Conservation (phyloP, 2,329 filamentous ascomycete species). For the Aspergillus texensis region DNA sequence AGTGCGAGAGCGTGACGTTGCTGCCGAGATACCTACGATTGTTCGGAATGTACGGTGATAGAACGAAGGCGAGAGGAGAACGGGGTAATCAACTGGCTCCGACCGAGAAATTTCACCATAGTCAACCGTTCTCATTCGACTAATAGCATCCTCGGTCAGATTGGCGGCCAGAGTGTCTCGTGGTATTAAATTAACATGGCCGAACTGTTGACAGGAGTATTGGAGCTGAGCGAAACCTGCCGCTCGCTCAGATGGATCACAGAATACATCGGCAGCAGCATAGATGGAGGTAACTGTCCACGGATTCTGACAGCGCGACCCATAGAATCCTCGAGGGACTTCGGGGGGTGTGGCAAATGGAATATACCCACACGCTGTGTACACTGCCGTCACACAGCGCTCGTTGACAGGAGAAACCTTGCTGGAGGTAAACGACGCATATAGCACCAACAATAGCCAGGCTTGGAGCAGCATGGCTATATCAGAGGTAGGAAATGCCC, state of each 20-base stretch:
- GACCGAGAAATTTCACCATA: constrained; percentile 31
- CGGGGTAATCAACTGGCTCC: constrained; percentile 24
- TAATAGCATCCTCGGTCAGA: constrained; percentile 38
- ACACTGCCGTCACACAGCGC: constrained; percentile 37
- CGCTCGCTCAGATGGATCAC: constrained; percentile 26
- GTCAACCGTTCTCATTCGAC: constrained; percentile 34
- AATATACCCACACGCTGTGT: constrained; percentile 36
- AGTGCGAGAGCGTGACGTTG: not conserved
- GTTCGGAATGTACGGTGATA: constrained; percentile 36
- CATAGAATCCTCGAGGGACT: constrained; percentile 23
- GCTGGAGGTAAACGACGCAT: constrained; percentile 10
- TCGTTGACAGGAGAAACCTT: constrained; percentile 24
- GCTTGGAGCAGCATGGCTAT: constrained; percentile 22
- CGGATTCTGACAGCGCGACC: constrained; percentile 35
- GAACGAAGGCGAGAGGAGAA: constrained; percentile 36
- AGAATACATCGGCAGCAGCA: constrained; percentile 38
- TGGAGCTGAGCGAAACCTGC: constrained; percentile 27
- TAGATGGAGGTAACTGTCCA: constrained; percentile 40
- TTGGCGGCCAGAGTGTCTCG: constrained; percentile 33
- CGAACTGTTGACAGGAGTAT: constrained; percentile 26
- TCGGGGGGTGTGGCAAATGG: constrained; percentile 26
- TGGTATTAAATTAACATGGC: constrained; percentile 28
- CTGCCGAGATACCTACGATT: constrained; percentile 28
- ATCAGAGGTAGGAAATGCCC: not conserved
- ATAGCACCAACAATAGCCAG: constrained; percentile 21